Percentiles rank a stretch among this genome's conserved stretches.
phyloP scores from a whole-genome alignment of 352 stramenopile species.

The Phytophthora ramorum region DNA sequence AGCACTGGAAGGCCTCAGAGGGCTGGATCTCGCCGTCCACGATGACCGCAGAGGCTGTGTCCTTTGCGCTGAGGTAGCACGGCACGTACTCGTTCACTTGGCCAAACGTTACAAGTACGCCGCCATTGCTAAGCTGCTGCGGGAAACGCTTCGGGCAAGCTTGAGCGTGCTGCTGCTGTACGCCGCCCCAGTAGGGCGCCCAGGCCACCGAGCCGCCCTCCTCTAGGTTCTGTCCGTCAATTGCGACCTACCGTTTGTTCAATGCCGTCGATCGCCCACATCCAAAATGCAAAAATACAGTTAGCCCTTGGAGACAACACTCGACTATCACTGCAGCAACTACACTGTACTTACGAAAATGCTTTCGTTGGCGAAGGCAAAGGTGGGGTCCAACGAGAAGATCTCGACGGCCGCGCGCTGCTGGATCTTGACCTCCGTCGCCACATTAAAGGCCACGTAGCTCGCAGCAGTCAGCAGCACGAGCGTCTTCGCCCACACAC shows the following conservation, averaged over 20 bases:
- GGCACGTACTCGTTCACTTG: conserved; percentile 81
- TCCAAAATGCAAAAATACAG: background rate
- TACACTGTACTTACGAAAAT: conserved; percentile 67
- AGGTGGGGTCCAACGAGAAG: conserved; percentile 70
- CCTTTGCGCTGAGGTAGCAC: conserved; percentile 63
- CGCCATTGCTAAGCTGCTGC: conserved; percentile 68
- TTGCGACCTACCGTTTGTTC: conserved; percentile 76
- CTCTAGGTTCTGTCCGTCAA: conserved; percentile 85
- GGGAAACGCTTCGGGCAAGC: conserved; percentile 60
- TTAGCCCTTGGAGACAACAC: background rate
- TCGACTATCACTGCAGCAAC: background rate
- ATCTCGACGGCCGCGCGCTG: conserved; percentile 69
- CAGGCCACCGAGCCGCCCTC: conserved; percentile 72
- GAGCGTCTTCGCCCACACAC: conserved; percentile 63
- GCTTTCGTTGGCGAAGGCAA: conserved; percentile 83
- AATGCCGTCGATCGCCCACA: too few relatives aligned
- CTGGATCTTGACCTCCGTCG: conserved; percentile 54
- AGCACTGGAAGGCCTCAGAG: conserved; percentile 64
- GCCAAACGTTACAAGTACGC: conserved; percentile 72
- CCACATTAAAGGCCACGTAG: conserved; percentile 42
- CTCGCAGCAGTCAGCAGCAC: conserved; percentile 42
- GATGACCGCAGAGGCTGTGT: conserved; percentile 38
- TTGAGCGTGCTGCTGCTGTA: conserved; percentile 53
- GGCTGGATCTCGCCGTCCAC: conserved; percentile 43
- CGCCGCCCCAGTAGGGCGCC: conserved; percentile 74